Evolutionary conservation across 176 grass and related monocot genomes (phyloP).

Genomic region (Puccinellia tenuiflora): DNA sequence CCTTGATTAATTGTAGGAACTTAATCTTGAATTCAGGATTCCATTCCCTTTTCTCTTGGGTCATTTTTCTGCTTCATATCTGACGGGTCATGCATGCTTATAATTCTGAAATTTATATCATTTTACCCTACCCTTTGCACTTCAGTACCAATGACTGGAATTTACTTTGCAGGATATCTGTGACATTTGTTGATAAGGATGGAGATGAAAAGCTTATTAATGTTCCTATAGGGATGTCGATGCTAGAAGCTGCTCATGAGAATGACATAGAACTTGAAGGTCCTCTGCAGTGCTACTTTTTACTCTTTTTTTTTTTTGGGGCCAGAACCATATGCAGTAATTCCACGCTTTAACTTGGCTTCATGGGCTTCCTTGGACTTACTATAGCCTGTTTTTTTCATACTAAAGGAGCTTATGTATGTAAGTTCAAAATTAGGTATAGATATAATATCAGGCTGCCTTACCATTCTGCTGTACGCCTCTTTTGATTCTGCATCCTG

Average conservation of each 20-base stretch:
- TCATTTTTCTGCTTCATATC: not conserved
- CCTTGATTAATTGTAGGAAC: not conserved
- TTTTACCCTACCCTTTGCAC: not conserved
- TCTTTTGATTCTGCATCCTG: not conserved
- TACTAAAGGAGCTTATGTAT: not conserved
- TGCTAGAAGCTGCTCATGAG: constrained; percentile 93
- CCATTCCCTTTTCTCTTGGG: not conserved
- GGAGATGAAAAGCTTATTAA: constrained; percentile 71
- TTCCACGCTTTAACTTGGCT: not conserved
- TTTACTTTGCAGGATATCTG: constrained; percentile 69
- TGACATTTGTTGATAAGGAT: constrained; percentile 78
- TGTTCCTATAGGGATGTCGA: constrained; percentile 95
- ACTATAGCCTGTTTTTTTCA: not conserved
- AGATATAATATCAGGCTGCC: not conserved
- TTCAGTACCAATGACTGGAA: not conserved
- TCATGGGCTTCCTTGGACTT: not conserved
- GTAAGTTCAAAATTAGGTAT: not conserved
- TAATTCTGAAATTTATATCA: not conserved
- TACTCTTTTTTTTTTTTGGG: not conserved
- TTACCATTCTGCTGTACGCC: not conserved
- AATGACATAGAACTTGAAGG: constrained; percentile 97
- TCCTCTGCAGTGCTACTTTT: not conserved
- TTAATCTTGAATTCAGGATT: constrained; percentile 2
- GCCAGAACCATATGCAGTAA: not conserved
- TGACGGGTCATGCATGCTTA: not conserved